Base-by-base conservation (phyloP, 331 rosid genomes). In the Ulmus americana region DNA sequence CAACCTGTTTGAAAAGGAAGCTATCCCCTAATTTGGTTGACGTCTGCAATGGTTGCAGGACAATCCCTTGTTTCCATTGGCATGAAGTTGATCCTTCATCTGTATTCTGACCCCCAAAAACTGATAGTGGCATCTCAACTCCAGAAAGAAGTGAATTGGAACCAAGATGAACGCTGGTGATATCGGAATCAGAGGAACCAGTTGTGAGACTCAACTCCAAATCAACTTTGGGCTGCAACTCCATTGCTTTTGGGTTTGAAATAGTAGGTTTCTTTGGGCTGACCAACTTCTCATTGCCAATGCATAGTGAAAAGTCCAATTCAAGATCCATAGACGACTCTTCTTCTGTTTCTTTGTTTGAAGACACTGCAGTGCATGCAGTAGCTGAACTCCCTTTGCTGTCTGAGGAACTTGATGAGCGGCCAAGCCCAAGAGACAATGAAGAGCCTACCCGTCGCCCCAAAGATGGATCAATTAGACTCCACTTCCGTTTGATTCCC, bases 331-430 rank as follows among this genome's bases (percentile, higher is more conserved):
- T 84, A 1, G 96, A 85, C 40, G 97, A 82, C 79, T 85, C 95
- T 70, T 88, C 97, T 35, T 91, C 97, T 3, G 73, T 84, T 74
- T 91, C 96, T 82, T 91, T 88, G 65, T 87, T 85, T 14, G 97
- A 88, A 67, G 97, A 90, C 77, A 85, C 62, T 46, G 88, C 84
- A 65, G 95, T 82, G 89, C 95, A 88, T 71, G 83, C 95, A 39
- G 91, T 81, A 15, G 81, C 91, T 18, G 97, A 85, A 76, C 96
- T 90, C 35, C 90, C 96, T 79, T 88, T 88, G 78, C 96, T 91
- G 75, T 91, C 95, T 2, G 91, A 85, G 59, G 96, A 91, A 55
- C 95, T 82, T 39, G 96, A 49, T 48, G 97, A 80, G 61, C 47
- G 85, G 47, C 95, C 95, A 50, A 91, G 85, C 76, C 97, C 90